A percentile compares a stretch with the other conserved stretches of the same genome.
phyloP scores from a whole-genome alignment of 1,284 basidiomycete genomes.

The Omphalotus olearius region DNA sequence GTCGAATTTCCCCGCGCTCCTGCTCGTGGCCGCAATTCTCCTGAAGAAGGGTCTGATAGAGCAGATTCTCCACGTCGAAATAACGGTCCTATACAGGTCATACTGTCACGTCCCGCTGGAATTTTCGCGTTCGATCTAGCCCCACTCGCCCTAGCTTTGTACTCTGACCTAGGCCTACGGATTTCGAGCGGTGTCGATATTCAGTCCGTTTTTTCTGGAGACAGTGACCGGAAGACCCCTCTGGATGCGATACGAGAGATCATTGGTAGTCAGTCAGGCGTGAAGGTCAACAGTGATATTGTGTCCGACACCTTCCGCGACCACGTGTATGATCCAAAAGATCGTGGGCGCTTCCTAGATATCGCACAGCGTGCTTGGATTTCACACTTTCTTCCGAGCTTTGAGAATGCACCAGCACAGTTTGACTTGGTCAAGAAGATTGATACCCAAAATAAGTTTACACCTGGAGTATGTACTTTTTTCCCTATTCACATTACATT shows the following conservation, averaged over 20 bases:
- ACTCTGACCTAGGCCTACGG: conserved; percentile 30
- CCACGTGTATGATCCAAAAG: conserved; percentile 27
- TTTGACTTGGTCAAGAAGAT: conserved; percentile 37
- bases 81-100: background rate
- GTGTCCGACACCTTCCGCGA: conserved; percentile 36
- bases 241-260: conserved; percentile 38
- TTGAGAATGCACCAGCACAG: conserved; percentile 29
- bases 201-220: conserved; percentile 39
- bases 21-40: background rate
- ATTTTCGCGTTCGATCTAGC: conserved; percentile 39
- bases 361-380: conserved; percentile 53
- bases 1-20: background rate
- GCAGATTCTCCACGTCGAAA: background rate
- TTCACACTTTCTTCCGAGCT: conserved; percentile 38
- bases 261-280: conserved; percentile 25
- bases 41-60: no score
- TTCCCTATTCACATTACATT: background rate
- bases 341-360: conserved; percentile 21
- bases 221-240: conserved; percentile 32
- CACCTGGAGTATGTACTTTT: conserved; percentile 25
- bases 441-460: conserved; percentile 33
- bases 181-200: conserved; percentile 49
- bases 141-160: conserved; percentile 35
- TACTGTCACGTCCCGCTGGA: conserved; percentile 28
- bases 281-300: conserved; percentile 35